Evolutionary conservation across 176 grass and related monocot species (phyloP).

Genomic region (Triticum timopheevii): DNA sequence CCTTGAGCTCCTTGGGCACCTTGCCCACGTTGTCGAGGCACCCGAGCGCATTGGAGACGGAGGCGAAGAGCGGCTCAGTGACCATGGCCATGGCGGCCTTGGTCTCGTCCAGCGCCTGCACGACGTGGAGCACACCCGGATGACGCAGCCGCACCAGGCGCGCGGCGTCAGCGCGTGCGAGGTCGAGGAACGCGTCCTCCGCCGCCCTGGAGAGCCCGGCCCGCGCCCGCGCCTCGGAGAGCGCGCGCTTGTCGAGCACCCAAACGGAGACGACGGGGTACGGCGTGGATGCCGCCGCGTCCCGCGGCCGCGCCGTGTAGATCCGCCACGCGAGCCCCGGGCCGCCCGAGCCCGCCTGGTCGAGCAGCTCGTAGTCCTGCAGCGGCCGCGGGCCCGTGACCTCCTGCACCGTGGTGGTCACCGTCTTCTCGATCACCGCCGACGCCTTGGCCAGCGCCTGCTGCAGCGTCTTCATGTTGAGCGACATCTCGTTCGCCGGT

Average conservation of each 20-base stretch:
- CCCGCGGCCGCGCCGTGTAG: slow-evolving; percentile 69
- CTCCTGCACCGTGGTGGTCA: slow-evolving; percentile 96
- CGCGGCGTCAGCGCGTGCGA: slow-evolving; percentile 79
- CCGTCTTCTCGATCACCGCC: slow-evolving; percentile 97
- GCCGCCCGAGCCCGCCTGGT: slow-evolving; percentile 78
- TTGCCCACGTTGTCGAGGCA: slow-evolving; percentile 75
- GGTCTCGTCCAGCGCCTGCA: slow-evolving; percentile 97
- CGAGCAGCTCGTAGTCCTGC: slow-evolving; percentile 97
- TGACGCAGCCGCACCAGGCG: slow-evolving; percentile 89
- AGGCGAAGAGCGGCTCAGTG: slow-evolving; percentile 87
- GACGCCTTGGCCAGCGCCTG: slow-evolving; percentile 96
- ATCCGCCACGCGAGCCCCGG: slow-evolving; percentile 87
- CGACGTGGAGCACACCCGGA: slow-evolving; percentile 93
- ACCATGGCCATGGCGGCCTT: slow-evolving; percentile 99
- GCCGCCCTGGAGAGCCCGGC: slow-evolving; percentile 79
- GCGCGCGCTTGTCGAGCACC: slow-evolving; percentile 93
- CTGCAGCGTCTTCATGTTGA: slow-evolving; percentile 91
- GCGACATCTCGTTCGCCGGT: slow-evolving; percentile 58
- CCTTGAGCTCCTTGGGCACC: slow-evolving; percentile 94
- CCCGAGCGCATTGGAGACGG: slow-evolving; percentile 78
- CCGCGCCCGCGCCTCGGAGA: slow-evolving; percentile 63
- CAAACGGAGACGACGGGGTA: slow-evolving; percentile 96
- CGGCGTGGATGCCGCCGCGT: slow-evolving; percentile 71
- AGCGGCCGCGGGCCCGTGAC: slow-evolving; percentile 98
- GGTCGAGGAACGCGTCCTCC: slow-evolving; percentile 91